Evolutionary conservation across 768 basidiomycete genomes (phyloP), one percentile per base, ranked within the genome.

Genomic region (Auriscalpium orientale): DNA sequence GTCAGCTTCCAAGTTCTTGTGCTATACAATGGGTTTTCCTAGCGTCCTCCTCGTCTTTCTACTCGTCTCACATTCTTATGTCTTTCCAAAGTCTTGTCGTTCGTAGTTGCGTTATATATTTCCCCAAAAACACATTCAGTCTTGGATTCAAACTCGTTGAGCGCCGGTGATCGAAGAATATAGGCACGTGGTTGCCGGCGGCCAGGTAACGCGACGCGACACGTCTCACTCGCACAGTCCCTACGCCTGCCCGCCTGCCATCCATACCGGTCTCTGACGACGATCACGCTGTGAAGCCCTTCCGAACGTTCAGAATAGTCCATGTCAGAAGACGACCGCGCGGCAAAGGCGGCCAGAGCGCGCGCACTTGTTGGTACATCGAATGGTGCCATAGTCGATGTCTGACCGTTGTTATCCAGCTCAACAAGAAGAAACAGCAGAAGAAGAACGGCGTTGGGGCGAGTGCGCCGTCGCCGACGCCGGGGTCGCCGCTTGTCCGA

Each of bases 391-490:
- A 34, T 54, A 44, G 22, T 43, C 37, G 47, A 34, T 38, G 56
- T 22, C 37, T 49, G 15, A 52, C 51, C n/a, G 48, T 54, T 50
- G 44, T 28, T 28, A 28, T 40, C 35, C 69, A 91, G 89, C 78
- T 91, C 68, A 89, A 91, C 77, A 89, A 88, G 71, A 80, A 85
- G 57, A 87, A 89, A 62, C 84, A 87, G 61, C 84, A 84, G 64
- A 81, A 87, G 73, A 89, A 88, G 69, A 75, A 75, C 43, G 74
- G 73, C 48, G 80, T 75, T 51, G 68, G 62, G 51, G 64, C 38
- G 62, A 60, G 33, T 67, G 64, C 65, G 36, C 68, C 73, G 71
- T 70, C 54, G 67, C 70, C 52, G 75, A 73, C 78, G 50, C 73
- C 74, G 35, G 77, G 74, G 56, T 76, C 76, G 10, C 75, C 80